phyloP scores from a whole-genome alignment of 169 alveolate genomes.

The Cryptosporidium andersoni region DNA sequence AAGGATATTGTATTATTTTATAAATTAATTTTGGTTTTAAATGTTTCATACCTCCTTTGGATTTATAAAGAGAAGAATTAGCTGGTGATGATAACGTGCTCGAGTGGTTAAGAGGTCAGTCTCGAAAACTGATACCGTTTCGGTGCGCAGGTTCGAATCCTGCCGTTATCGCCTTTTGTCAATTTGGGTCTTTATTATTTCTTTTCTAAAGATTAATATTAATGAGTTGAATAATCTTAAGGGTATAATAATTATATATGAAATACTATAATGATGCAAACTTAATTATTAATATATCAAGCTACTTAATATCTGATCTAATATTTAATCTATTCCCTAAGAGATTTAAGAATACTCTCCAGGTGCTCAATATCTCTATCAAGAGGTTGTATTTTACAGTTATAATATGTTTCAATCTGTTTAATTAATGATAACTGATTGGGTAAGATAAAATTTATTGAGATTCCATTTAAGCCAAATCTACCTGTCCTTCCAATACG shows the following conservation, averaged over 20 bases:
- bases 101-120: constrained; percentile 74
- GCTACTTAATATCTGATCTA: background rate
- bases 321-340: constrained; percentile 5
- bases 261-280: background rate
- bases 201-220: too few species aligned
- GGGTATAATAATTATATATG: background rate
- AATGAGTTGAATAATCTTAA: too few species aligned
- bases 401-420: constrained; percentile 48
- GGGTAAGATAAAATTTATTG: constrained; percentile 85
- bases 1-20: too few species aligned
- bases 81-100: constrained; percentile 53
- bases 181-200: too few species aligned
- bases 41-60: too few species aligned
- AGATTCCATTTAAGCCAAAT: constrained; percentile 95
- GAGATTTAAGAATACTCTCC: constrained; percentile 41
- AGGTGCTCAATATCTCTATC: constrained; percentile 68
- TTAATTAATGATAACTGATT: constrained; percentile 28
- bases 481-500: constrained; percentile 99
- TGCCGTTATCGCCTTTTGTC: constrained; percentile 66
- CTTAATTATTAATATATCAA: background rate
- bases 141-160: constrained; percentile 75
- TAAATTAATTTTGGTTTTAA: too few species aligned
- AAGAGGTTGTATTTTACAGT: constrained; percentile 46
- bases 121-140: constrained; percentile 73
- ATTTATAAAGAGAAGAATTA: too few species aligned